A percentile compares a stretch with the other conserved stretches of the same genome.
These are phyloP conservation scores for Lippia alba DNA, from an alignment of 305 asterid genomes.

Conservation along the genomic window DNA sequence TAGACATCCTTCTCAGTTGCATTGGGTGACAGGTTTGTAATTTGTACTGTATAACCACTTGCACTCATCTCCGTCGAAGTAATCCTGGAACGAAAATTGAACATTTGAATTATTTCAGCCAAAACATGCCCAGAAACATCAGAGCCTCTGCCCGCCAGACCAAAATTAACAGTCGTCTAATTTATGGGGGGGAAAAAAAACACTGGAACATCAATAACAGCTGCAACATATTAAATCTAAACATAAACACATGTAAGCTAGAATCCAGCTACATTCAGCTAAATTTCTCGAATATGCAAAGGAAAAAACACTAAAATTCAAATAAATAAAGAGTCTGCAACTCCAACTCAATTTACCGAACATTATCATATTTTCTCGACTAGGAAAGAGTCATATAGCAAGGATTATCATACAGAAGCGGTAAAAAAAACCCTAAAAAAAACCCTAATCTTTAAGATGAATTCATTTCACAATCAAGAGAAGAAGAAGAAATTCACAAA, in stretches of 20 bases:
- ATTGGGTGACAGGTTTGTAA: conserved; percentile 60
- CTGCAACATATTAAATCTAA: too few species aligned
- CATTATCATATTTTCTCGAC: neutral
- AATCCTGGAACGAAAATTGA: conserved; percentile 26
- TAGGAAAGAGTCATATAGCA: neutral
- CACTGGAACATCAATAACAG: neutral
- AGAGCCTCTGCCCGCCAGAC: neutral
- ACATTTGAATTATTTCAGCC: neutral
- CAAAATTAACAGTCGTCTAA: neutral
- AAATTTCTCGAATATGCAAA: neutral
- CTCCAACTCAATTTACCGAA: neutral
- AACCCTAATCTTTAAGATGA: neutral
- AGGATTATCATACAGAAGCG: neutral
- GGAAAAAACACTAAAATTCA: neutral
- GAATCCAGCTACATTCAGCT: neutral
- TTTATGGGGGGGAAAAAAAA: neutral
- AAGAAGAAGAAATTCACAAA: conserved; percentile 8
- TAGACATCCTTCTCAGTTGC: conserved; percentile 79
- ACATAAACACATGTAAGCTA: too few species aligned
- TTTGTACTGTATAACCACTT: conserved; percentile 66
- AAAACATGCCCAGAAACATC: conserved; percentile 1
- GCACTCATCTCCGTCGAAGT: conserved; percentile 51
- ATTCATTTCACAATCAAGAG: neutral
- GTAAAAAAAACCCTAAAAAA: conserved; percentile 8
- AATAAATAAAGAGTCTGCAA: neutral